Percentiles rank a stretch among this genome's conserved stretches.
These are phyloP conservation scores for Pichia californica DNA, from an alignment of 805 yeast species.

Conservation along the genomic window DNA sequence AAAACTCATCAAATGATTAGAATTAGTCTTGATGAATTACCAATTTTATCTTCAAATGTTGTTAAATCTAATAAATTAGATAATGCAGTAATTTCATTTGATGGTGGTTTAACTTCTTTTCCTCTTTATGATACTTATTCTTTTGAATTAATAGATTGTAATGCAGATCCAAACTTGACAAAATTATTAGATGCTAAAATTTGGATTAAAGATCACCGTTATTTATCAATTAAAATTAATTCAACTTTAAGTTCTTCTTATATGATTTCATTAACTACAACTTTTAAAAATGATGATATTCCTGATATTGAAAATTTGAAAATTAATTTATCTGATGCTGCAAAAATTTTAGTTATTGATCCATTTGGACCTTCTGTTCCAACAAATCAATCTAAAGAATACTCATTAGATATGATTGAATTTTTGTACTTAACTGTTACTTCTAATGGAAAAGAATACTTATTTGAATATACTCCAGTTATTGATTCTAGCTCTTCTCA, in stretches of 20 bases:
- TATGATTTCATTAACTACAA: neutral
- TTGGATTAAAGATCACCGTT: neutral
- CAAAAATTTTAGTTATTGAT: neutral
- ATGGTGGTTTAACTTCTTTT: too few relatives aligned
- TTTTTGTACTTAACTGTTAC: neutral
- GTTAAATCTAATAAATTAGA: too few relatives aligned
- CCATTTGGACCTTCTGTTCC: neutral
- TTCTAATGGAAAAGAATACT: neutral
- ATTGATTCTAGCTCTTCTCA: too few relatives aligned
- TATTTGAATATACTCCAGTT: neutral
- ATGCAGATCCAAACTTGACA: too few relatives aligned
- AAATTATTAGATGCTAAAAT: neutral
- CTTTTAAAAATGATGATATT: neutral
- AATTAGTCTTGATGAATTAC: conserved; percentile 17
- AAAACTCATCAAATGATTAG: conserved; percentile 24
- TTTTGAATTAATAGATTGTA: too few relatives aligned
- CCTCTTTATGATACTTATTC: neutral
- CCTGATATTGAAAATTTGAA: neutral
- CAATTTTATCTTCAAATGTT: conserved; percentile 2
- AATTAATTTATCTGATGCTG: neutral
- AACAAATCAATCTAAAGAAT: neutral
- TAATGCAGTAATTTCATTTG: too few relatives aligned
- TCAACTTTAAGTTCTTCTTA: neutral
- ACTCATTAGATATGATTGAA: neutral
- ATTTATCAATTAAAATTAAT: neutral